Percentiles rank a stretch among this genome's conserved stretches.
These are phyloP conservation scores for Kluyveromyces siamensis DNA, from an alignment of 805 yeast genomes.

Conservation along the genomic window DNA sequence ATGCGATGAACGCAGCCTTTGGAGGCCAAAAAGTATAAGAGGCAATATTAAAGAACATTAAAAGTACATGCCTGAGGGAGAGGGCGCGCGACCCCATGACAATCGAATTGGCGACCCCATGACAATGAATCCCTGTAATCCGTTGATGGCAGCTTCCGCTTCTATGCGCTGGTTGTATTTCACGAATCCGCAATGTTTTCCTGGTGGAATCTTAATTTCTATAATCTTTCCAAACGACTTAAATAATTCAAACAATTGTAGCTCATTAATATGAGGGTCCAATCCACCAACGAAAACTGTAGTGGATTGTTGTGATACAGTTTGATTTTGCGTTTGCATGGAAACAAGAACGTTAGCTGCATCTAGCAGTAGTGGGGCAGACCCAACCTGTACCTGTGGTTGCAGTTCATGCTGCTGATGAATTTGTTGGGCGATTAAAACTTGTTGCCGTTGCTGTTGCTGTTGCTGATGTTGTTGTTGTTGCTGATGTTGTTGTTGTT, in stretches of 20 bases:
- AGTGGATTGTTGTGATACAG: conserved; percentile 25
- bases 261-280: conserved; percentile 48
- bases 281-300: conserved; percentile 76
- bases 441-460: neutral
- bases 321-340: conserved; percentile 2
- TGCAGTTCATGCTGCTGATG: conserved; percentile 7
- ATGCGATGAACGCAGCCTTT: neutral
- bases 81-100: conserved; percentile 55
- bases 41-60: neutral
- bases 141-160: conserved; percentile 69
- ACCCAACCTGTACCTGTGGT: neutral
- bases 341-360: conserved; percentile 7
- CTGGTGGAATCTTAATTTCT: conserved; percentile 67
- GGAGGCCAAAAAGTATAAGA: neutral
- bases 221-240: conserved; percentile 65
- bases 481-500: no score
- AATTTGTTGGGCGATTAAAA: neutral
- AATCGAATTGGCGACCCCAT: conserved; percentile 67
- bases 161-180: conserved; percentile 57
- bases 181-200: conserved; percentile 75
- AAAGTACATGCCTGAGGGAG: neutral
- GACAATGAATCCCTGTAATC: conserved; percentile 70
- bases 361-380: conserved; percentile 5
- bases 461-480: conserved; percentile 3
- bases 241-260: conserved; percentile 50